phyloP scores from a whole-genome alignment of 768 basidiomycete species.

The Rhizopogon vinicolor region DNA sequence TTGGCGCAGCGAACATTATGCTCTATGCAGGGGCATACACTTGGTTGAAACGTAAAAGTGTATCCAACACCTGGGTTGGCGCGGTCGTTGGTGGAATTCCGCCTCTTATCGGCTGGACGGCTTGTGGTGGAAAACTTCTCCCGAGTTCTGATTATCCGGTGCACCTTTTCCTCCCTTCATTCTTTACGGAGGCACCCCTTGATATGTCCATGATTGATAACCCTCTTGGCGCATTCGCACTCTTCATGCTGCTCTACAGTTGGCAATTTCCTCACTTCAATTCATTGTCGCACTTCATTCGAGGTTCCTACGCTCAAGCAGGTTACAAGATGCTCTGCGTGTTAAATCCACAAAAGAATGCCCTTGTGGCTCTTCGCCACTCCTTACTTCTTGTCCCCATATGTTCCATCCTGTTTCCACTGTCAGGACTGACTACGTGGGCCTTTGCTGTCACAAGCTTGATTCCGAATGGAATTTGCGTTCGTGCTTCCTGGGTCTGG shows the following conservation, averaged over 20 bases:
- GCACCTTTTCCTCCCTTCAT: conserved; percentile 56
- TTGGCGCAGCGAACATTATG: conserved; percentile 80
- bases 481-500: conserved; percentile 68
- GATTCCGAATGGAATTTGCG: conserved; percentile 69
- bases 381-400: conserved; percentile 71
- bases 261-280: conserved; percentile 99
- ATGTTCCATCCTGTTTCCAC: conserved; percentile 74
- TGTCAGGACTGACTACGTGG: conserved; percentile 94
- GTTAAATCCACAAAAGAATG: conserved; percentile 71
- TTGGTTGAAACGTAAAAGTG: conserved; percentile 78
- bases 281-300: conserved; percentile 80
- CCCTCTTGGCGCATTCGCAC: conserved; percentile 72
- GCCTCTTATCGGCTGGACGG: conserved; percentile 98
- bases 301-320: conserved; percentile 86
- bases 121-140: conserved; percentile 76
- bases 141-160: conserved; percentile 60
- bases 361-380: conserved; percentile 83
- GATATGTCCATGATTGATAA: conserved; percentile 64
- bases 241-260: conserved; percentile 84
- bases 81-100: conserved; percentile 90
- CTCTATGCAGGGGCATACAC: conserved; percentile 94
- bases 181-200: conserved; percentile 38
- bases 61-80: conserved; percentile 92
- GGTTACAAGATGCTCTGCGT: conserved; percentile 94
- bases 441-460: conserved; percentile 75